These are phyloP conservation scores for Rhodosporidiobolus odoratus DNA, from an alignment of 768 basidiomycete species.

Conservation along the genomic window DNA sequence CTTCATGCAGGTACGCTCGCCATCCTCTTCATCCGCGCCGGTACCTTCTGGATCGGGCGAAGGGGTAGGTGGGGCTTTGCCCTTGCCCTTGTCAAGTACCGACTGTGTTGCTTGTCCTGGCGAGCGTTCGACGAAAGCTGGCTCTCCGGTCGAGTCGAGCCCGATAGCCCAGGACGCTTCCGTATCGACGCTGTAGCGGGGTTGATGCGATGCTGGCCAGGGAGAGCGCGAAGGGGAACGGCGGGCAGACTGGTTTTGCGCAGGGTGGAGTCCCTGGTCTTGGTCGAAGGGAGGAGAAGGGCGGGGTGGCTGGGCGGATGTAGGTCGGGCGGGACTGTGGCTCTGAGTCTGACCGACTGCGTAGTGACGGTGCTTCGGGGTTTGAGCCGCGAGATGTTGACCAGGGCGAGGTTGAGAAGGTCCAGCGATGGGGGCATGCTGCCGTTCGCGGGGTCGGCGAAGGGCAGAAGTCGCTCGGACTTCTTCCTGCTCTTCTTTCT, in stretches of 20 bases:
- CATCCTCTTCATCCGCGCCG: not conserved
- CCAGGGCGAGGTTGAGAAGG: no score
- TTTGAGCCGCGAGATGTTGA: no score
- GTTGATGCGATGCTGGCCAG: not conserved
- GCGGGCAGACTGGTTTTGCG: not conserved
- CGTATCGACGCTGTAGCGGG: not conserved
- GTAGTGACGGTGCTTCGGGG: no score
- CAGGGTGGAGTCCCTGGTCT: not conserved
- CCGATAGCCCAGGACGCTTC: not conserved
- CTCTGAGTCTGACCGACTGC: no score
- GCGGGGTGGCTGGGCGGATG: no score
- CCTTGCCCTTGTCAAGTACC: slow-evolving; percentile 4
- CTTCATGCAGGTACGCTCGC: not conserved
- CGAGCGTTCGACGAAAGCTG: not conserved
- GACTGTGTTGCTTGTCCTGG: not conserved
- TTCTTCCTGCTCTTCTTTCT: not conserved
- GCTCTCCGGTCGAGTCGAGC: not conserved
- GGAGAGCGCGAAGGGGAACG: not conserved
- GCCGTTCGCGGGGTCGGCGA: not conserved
- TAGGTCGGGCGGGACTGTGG: no score
- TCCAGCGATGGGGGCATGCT: no score
- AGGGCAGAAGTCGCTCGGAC: not conserved
- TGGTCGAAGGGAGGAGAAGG: no score
- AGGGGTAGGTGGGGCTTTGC: not conserved
- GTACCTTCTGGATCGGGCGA: not conserved